Evolutionary conservation across 2,329 filamentous ascomycete genomes (phyloP).

Genomic region (Didymella glomerata): DNA sequence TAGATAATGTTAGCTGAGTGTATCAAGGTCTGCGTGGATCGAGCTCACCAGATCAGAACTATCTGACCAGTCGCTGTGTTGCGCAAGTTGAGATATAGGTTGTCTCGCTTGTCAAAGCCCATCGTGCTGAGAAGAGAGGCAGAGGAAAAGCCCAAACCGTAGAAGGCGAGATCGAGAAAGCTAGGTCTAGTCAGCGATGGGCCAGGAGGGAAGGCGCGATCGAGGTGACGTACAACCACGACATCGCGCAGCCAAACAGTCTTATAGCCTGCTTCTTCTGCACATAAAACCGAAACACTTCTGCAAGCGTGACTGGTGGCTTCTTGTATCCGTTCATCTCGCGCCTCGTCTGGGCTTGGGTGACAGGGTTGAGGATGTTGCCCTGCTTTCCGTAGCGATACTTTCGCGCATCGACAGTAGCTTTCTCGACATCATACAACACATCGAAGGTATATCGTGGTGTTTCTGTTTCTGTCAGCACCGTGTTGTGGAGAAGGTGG

Average conservation of each 20-base stretch:
- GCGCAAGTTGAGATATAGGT: conserved; percentile 74
- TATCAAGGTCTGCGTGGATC: not conserved
- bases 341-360: conserved; percentile 64
- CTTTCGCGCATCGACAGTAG: conserved; percentile 73
- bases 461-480: conserved; percentile 64
- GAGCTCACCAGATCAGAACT: conserved; percentile 69
- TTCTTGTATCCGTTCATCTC: conserved; percentile 49
- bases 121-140: conserved; percentile 75
- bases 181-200: conserved; percentile 19
- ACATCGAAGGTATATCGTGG: conserved; percentile 89
- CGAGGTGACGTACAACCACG: conserved; percentile 68
- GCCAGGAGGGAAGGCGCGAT: not conserved
- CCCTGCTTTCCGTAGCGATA: conserved; percentile 71
- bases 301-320: conserved; percentile 51
- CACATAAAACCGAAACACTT: conserved; percentile 75
- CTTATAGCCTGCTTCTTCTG: conserved; percentile 75
- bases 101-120: conserved; percentile 70
- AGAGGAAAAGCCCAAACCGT: conserved; percentile 75
- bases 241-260: conserved; percentile 78
- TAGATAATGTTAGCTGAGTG: not conserved
- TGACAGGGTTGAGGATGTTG: conserved; percentile 70
- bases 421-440: conserved; percentile 70
- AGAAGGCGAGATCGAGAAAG: conserved; percentile 68
- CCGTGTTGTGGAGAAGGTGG: not conserved
- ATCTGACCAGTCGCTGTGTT: conserved; percentile 81